These are phyloP conservation scores for Histomonas meleagridis DNA, from an alignment of 208 protist species.

Conservation along the genomic window DNA sequence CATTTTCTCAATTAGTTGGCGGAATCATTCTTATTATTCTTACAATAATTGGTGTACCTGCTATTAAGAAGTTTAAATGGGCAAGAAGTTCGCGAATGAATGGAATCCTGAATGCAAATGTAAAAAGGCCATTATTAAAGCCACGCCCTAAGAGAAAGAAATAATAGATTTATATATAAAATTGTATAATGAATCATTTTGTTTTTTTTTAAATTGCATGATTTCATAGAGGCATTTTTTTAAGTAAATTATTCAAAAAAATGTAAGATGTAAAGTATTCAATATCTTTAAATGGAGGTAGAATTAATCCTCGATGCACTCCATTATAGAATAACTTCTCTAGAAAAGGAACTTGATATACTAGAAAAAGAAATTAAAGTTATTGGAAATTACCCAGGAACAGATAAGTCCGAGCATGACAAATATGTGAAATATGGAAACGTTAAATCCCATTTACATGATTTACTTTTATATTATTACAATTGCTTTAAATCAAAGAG, in stretches of 20 bases:
- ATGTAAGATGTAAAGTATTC: too few species aligned
- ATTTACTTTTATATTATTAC: neutral
- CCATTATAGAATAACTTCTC: neutral
- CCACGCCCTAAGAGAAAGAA: too few species aligned
- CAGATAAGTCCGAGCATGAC: neutral
- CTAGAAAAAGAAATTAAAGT: neutral
- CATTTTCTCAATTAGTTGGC: neutral
- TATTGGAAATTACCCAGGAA: neutral
- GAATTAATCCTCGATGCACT: too few species aligned
- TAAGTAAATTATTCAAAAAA: too few species aligned
- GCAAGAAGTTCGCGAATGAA: neutral
- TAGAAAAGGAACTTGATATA: neutral
- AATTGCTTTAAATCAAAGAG: neutral
- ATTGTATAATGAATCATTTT: too few species aligned
- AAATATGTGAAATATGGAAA: neutral
- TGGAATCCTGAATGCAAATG: too few species aligned
- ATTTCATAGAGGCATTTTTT: too few species aligned
- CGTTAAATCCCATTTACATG: neutral
- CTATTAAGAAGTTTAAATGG: slow-evolving; percentile 16
- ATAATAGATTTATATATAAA: too few species aligned
- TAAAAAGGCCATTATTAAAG: too few species aligned
- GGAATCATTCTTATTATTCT: neutral
- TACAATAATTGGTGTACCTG: neutral
- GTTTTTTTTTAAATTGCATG: too few species aligned
- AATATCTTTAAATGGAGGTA: too few species aligned